Evolutionary conservation across 2,329 filamentous ascomycete species (phyloP).

Genomic region (Shiraia sp.): DNA sequence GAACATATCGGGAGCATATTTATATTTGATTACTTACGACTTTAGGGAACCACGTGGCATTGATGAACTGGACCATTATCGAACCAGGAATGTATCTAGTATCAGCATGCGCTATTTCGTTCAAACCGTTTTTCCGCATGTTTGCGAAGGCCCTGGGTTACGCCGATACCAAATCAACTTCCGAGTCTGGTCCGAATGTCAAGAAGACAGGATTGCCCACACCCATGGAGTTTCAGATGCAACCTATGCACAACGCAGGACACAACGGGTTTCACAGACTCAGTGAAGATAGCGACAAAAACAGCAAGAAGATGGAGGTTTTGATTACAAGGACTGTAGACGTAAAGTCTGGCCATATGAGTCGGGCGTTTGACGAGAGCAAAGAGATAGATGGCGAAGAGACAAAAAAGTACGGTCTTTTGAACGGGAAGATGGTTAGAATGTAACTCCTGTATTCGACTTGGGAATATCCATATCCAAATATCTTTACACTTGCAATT

Average conservation of each 20-base stretch:
- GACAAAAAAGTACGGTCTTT: no score
- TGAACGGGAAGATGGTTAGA: no score
- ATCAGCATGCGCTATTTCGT: slow-evolving; percentile 26
- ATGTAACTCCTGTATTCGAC: no score
- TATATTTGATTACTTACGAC: neutral
- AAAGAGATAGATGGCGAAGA: no score
- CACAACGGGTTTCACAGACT: slow-evolving; percentile 13
- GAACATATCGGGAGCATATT: neutral
- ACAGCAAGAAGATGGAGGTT: slow-evolving; percentile 5
- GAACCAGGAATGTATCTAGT: slow-evolving; percentile 33
- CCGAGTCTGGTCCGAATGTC: slow-evolving; percentile 2
- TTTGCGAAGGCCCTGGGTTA: slow-evolving; percentile 23
- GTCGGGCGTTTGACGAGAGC: neutral
- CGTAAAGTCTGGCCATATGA: neutral
- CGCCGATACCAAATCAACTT: slow-evolving; percentile 17
- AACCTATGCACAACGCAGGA: slow-evolving; percentile 10
- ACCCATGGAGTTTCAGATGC: slow-evolving; percentile 13
- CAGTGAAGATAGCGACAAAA: slow-evolving; percentile 6
- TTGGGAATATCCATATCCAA: no score
- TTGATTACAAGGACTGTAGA: slow-evolving; percentile 14
- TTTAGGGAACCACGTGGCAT: slow-evolving; percentile 14
- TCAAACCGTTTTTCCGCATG: slow-evolving; percentile 30
- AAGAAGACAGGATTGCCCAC: no score
- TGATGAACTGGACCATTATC: slow-evolving; percentile 31
- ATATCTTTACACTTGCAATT: no score